These are phyloP conservation scores for Malassezia brasiliensis DNA, from an alignment of 1,284 basidiomycete species.

Conservation along the genomic window DNA sequence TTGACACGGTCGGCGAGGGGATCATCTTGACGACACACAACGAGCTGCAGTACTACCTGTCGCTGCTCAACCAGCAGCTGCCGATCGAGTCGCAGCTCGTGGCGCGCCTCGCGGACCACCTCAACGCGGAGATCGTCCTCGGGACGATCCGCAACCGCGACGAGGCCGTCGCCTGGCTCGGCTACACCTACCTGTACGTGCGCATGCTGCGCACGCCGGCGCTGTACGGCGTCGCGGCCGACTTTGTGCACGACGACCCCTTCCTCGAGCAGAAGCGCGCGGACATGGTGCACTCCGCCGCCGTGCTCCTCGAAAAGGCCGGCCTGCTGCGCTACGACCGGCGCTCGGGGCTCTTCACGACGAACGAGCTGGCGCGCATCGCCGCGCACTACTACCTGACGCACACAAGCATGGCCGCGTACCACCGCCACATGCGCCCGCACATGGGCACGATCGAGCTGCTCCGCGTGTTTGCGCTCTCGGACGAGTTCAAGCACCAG, in stretches of 20 bases:
- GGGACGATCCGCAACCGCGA: slow-evolving; percentile 85
- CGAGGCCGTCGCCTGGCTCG: slow-evolving; percentile 86
- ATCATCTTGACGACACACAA: slow-evolving; percentile 97
- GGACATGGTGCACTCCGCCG: slow-evolving; percentile 88
- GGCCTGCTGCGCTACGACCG: slow-evolving; percentile 89
- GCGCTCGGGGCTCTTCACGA: slow-evolving; percentile 68
- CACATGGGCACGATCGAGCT: slow-evolving; percentile 81
- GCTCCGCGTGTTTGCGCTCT: slow-evolving; percentile 90
- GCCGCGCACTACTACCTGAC: slow-evolving; percentile 96
- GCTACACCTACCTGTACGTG: slow-evolving; percentile 59
- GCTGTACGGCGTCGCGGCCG: slow-evolving; percentile 77
- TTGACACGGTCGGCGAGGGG: slow-evolving; percentile 93
- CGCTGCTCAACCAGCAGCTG: slow-evolving; percentile 45
- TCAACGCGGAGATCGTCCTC: slow-evolving; percentile 95
- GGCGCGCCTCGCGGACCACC: slow-evolving; percentile 79
- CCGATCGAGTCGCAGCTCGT: slow-evolving; percentile 97
- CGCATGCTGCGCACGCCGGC: slow-evolving; percentile 85
- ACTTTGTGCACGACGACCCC: slow-evolving; percentile 78
- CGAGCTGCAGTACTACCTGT: slow-evolving; percentile 82
- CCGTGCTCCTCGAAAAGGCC: slow-evolving; percentile 85
- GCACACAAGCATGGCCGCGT: slow-evolving; percentile 88
- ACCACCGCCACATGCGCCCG: slow-evolving; percentile 85
- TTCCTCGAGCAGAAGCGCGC: slow-evolving; percentile 82
- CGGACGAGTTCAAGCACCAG: slow-evolving; percentile 89
- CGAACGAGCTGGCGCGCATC: slow-evolving; percentile 65